Evolutionary conservation across 208 protist species (phyloP), one percentile per base, ranked within the genome.

Genomic region (Leishmania gerbilli): DNA sequence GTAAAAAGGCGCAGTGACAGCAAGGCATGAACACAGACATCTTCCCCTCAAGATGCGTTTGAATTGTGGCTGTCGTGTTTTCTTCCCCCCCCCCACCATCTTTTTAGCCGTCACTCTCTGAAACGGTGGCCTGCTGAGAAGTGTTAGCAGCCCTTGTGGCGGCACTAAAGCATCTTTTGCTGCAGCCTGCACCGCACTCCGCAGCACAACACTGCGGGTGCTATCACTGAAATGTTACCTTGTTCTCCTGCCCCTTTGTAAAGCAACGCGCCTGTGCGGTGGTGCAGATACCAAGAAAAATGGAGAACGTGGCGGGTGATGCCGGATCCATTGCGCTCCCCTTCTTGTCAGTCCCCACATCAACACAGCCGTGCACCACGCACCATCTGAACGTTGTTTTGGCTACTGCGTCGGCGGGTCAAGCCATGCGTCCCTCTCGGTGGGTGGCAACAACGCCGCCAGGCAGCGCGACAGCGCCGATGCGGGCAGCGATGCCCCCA

Each of bases 381-480:
- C 51, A 62, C 51, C 53, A 76, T 13, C n/a, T 45, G 31, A 76
- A 13, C 51, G 19, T 17, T 45, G n/a, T 19, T 45, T 40, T 31
- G 51, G 7, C 51, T 62, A 76, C 51, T 47, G 21, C 6, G 21
- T 45, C 4, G 9, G 11, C 7, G 2, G 13, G 45, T 13, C 24
- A 1, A 31, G 69, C 69, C 55, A 34, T 9, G 72, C 34, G n/a
- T 47, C 72, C 7, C 51, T 76, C 7, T 62, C 1, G 49, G 31
- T 1, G 19, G 51, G 74, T 45, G 24, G 53, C 55, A 64, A 9
- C 24, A 67, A n/a, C 9, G 76, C 47, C 64, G 45, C 49, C 17
- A 79, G 53, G 47, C 45, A 79, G 13, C 49, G 64, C 31, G 76
- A 69, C 8, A 79, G 76, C 51, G n/a, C 45, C 11, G 27, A 56